These are phyloP conservation scores for Erysimum cheiri DNA, from an alignment of 441 rosid genomes.

Conservation along the genomic window DNA sequence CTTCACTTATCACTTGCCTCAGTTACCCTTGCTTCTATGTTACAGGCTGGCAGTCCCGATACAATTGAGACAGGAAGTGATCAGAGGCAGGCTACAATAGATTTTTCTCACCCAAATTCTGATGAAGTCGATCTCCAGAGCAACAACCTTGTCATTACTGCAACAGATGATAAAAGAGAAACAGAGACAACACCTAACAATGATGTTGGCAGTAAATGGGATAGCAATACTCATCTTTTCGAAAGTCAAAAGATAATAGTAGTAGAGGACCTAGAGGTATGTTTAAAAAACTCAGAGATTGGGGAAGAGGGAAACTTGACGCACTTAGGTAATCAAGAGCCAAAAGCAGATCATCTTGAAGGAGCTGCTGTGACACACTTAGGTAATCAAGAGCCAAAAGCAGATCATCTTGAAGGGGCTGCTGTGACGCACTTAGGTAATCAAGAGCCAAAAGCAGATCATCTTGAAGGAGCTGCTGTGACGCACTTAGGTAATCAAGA, in stretches of 20 bases:
- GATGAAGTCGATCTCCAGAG: constrained; percentile 1
- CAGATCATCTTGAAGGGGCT: constrained; percentile 22
- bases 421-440: constrained; percentile 7
- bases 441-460: constrained; percentile 29
- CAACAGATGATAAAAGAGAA: constrained; percentile 2
- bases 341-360: constrained; percentile 23
- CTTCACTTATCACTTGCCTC: constrained; percentile 10
- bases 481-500: constrained; percentile 27
- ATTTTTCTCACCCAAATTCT: constrained; percentile 7
- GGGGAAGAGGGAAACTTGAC: constrained; percentile 15
- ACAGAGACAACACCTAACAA: neutral
- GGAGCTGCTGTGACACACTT: neutral
- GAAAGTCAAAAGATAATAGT: neutral
- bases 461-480: constrained; percentile 10
- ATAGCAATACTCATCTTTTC: neutral
- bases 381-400: constrained; percentile 30
- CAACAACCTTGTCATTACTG: constrained; percentile 1
- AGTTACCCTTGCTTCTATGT: neutral
- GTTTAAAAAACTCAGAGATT: neutral
- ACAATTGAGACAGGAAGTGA: neutral
- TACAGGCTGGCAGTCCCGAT: constrained; percentile 18
- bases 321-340: constrained; percentile 31
- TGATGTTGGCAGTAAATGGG: neutral
- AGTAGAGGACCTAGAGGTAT: neutral
- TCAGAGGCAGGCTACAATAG: neutral